phyloP scores from a whole-genome alignment of 306 rosid species.

The Rosa chinensis region DNA sequence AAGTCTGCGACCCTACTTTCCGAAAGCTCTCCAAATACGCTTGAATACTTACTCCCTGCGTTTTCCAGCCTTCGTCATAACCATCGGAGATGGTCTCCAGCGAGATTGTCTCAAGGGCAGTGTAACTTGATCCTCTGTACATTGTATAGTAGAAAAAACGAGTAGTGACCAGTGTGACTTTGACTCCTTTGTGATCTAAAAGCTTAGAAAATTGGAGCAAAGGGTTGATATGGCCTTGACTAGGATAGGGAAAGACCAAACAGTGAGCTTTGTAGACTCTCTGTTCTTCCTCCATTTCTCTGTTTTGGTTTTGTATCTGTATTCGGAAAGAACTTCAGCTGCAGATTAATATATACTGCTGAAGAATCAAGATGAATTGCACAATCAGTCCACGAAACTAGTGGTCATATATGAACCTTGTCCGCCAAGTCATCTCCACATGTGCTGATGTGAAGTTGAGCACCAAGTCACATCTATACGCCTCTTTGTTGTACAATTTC shows the following conservation, averaged over 20 bases:
- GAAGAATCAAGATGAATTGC: not conserved
- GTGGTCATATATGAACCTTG: no score
- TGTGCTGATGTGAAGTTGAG: not conserved
- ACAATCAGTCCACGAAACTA: slow-evolving; percentile 6
- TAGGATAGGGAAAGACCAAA: slow-evolving; percentile 38
- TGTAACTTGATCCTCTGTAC: not conserved
- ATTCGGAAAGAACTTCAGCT: no score
- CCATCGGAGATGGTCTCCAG: slow-evolving; percentile 23
- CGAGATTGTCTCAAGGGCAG: not conserved
- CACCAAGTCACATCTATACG: not conserved
- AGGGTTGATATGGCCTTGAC: slow-evolving; percentile 47
- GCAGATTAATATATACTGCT: not conserved
- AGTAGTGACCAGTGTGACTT: slow-evolving; percentile 28
- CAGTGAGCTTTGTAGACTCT: slow-evolving; percentile 31
- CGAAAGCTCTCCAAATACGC: not conserved
- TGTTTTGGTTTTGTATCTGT: not conserved
- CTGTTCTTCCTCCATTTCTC: slow-evolving; percentile 25
- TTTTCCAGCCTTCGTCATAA: not conserved
- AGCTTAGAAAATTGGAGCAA: slow-evolving; percentile 42
- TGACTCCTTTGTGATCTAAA: slow-evolving; percentile 32
- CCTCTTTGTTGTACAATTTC: not conserved
- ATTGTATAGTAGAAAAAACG: not conserved
- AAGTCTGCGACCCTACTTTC: not conserved
- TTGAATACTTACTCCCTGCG: not conserved
- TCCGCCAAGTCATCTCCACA: not conserved